phyloP scores from a whole-genome alignment of 768 basidiomycete species.

The Cystobasidiopsis lactophilus region DNA sequence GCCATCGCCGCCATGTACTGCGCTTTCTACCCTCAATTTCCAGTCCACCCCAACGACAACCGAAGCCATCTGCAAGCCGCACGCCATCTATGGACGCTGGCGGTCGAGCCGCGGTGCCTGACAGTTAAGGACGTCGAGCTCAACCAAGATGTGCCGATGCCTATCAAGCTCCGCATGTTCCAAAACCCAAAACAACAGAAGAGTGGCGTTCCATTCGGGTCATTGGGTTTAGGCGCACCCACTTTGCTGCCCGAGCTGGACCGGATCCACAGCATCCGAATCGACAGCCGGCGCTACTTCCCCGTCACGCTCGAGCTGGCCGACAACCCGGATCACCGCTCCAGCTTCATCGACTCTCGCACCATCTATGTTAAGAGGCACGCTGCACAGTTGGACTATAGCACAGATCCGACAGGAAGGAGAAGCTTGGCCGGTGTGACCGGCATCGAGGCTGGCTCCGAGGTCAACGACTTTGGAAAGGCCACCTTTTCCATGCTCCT shows the following conservation, averaged over 20 bases:
- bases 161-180: constrained; percentile 60
- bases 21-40: constrained; percentile 78
- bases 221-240: constrained; percentile 66
- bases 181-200: constrained; percentile 29
- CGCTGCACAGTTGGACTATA: constrained; percentile 78
- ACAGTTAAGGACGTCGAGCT: constrained; percentile 82
- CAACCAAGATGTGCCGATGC: constrained; percentile 71
- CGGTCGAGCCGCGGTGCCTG: constrained; percentile 79
- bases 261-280: constrained; percentile 53
- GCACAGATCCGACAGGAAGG: constrained; percentile 80
- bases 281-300: constrained; percentile 92
- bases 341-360: constrained; percentile 46
- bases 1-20: constrained; percentile 74
- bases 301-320: constrained; percentile 65
- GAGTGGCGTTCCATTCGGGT: constrained; percentile 31
- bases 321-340: constrained; percentile 42
- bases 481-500: constrained; percentile 25
- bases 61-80: constrained; percentile 75
- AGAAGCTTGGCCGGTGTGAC: constrained; percentile 74
- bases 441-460: constrained; percentile 60
- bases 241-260: constrained; percentile 79
- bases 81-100: constrained; percentile 87
- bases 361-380: constrained; percentile 80
- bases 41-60: constrained; percentile 59
- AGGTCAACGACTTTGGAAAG: constrained; percentile 68